A percentile compares a stretch with the other conserved stretches of the same genome.
phyloP scores from a whole-genome alignment of 1,284 basidiomycete species.

The Tranzscheliella williamsii region DNA sequence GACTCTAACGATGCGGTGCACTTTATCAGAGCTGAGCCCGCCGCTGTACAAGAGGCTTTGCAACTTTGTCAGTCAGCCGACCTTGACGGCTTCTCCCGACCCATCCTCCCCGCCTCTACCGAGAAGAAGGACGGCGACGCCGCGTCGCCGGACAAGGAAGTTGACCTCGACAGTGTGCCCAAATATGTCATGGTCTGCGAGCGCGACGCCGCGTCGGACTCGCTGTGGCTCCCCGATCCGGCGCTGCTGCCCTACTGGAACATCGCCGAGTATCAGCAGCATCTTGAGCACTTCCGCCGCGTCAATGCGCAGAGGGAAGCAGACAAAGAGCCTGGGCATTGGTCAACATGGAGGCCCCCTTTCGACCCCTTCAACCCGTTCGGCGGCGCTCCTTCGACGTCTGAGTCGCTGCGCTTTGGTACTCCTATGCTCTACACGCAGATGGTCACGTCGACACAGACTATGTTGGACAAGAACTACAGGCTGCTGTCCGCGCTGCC shows the following conservation, averaged over 20 bases:
- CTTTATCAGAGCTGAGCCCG: constrained; percentile 60
- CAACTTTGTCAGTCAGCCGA: constrained; percentile 15
- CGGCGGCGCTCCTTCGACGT: neutral
- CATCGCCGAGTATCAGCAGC: constrained; percentile 23
- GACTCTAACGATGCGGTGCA: constrained; percentile 70
- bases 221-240: neutral
- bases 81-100: constrained; percentile 29
- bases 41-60: constrained; percentile 9
- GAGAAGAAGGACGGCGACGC: constrained; percentile 1
- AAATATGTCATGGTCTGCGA: constrained; percentile 43
- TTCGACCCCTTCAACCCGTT: constrained; percentile 30
- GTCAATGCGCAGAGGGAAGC: constrained; percentile 9
- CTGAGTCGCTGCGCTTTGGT: constrained; percentile 63
- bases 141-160: constrained; percentile 21
- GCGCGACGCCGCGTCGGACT: neutral
- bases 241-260: constrained; percentile 33
- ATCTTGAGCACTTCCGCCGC: constrained; percentile 16
- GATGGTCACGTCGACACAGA: constrained; percentile 90
- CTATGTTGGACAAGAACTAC: constrained; percentile 87
- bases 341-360: constrained; percentile 18
- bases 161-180: constrained; percentile 48
- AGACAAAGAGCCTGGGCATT: constrained; percentile 11
- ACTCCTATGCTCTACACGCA: constrained; percentile 83
- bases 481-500: constrained; percentile 73
- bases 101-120: constrained; percentile 4